phyloP scores from a whole-genome alignment of 73 alveolate species.

The Paraurostyla sp. region DNA sequence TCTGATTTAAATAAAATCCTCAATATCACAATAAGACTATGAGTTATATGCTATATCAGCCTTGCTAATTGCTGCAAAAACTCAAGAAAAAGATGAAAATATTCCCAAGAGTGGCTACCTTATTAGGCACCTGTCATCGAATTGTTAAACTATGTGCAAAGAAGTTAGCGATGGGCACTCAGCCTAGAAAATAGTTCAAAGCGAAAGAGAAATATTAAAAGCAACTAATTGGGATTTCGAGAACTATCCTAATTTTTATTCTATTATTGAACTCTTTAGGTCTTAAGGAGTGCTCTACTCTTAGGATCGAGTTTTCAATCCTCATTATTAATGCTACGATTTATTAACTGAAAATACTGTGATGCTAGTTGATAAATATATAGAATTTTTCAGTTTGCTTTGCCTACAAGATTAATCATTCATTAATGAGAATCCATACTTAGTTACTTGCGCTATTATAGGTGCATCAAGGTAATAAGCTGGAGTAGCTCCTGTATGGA shows the following conservation, averaged over 20 bases:
- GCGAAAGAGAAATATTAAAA: conserved; percentile 26
- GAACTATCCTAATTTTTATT: background rate
- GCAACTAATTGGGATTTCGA: background rate
- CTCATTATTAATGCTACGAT: conserved; percentile 47
- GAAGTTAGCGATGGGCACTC: background rate
- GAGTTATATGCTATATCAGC: conserved; percentile 18
- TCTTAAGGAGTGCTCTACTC: conserved; percentile 31
- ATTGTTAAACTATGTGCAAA: background rate
- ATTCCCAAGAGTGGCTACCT: background rate
- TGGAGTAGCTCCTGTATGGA: conserved; percentile 7
- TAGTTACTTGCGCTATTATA: conserved; percentile 24
- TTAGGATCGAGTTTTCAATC: background rate
- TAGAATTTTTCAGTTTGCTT: conserved; percentile 12
- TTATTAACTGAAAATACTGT: background rate
- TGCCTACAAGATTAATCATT: background rate
- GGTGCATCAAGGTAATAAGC: conserved; percentile 8
- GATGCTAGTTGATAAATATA: conserved; percentile 29
- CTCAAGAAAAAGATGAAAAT: conserved; percentile 5
- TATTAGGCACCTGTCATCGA: background rate
- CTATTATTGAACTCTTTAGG: conserved; percentile 1
- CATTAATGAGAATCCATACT: background rate
- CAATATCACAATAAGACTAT: background rate
- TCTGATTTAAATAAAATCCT: background rate
- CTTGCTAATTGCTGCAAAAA: conserved; percentile 25
- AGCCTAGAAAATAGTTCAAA: background rate